phyloP scores from a whole-genome alignment of 1,284 basidiomycete species.

The Takashimella koratensis region DNA sequence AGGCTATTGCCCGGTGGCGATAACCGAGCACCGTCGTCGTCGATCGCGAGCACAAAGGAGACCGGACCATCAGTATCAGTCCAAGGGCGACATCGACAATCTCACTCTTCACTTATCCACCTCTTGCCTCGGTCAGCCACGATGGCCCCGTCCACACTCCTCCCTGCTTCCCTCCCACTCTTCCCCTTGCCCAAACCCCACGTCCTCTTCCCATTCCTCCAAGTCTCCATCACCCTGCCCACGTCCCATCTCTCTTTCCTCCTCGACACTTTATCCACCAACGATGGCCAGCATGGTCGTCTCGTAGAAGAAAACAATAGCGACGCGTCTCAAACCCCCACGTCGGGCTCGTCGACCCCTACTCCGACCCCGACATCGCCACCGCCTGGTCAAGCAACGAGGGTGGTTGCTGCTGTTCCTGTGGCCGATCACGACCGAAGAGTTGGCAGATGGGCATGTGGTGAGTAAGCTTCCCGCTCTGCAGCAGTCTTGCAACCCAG shows the following conservation, averaged over 20 bases:
- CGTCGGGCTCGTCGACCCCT: too few relatives aligned
- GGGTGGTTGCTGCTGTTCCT: constrained; percentile 35
- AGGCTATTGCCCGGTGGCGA: background rate
- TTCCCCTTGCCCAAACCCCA: constrained; percentile 37
- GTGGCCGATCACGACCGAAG: constrained; percentile 40
- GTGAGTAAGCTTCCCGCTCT: constrained; percentile 20
- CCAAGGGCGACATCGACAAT: too few relatives aligned
- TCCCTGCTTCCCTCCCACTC: constrained; percentile 39
- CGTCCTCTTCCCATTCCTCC: constrained; percentile 39
- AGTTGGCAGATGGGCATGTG: constrained; percentile 42
- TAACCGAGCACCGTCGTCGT: too few relatives aligned
- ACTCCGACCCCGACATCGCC: background rate
- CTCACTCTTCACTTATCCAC: background rate
- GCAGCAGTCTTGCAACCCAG: background rate
- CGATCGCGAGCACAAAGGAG: too few relatives aligned
- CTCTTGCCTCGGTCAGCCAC: background rate
- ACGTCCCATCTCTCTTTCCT: constrained; percentile 27
- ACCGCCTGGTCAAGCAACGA: background rate
- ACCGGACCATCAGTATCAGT: too few relatives aligned
- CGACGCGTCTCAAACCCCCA: too few relatives aligned
- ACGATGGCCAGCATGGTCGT: constrained; percentile 15
- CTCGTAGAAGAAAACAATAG: too few relatives aligned
- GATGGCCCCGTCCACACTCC: constrained; percentile 23
- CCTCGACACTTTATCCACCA: constrained; percentile 27
- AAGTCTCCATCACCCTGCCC: constrained; percentile 25